phyloP scores from a whole-genome alignment of 163 green algal genomes.

The Scenedesmus sp. region DNA sequence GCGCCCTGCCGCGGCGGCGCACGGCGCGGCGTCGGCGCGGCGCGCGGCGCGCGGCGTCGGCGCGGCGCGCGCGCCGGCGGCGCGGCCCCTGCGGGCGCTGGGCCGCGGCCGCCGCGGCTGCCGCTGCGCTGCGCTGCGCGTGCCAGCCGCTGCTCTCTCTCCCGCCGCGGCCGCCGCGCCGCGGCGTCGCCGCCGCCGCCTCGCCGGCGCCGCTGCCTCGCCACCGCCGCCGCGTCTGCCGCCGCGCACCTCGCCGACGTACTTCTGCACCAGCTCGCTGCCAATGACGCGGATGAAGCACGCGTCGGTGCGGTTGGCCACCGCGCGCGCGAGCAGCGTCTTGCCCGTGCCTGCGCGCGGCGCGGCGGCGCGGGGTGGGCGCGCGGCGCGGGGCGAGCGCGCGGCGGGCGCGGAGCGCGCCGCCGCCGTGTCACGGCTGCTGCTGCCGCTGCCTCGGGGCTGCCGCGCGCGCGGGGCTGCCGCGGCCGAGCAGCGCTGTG shows the following conservation, averaged over 20 bases:
- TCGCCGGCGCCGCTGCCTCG: neutral
- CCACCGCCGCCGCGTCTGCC: neutral
- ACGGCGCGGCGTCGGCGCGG: too few species aligned
- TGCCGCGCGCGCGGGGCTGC: neutral
- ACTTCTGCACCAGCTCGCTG: conserved; percentile 99
- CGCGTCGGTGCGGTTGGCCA: conserved; percentile 99
- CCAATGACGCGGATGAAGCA: conserved; percentile 99
- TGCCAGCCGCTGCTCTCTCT: neutral
- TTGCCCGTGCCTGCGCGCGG: conserved; percentile 92
- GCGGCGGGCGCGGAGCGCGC: too few species aligned
- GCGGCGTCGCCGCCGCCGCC: too few species aligned
- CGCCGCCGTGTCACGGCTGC: too few species aligned
- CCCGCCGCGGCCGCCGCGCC: too few species aligned
- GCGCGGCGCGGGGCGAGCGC: neutral
- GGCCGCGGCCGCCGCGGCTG: too few species aligned
- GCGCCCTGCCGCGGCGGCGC: conserved; percentile 68
- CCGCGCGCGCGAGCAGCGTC: conserved; percentile 96
- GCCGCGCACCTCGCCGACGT: conserved; percentile 88
- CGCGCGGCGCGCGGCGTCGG: too few species aligned
- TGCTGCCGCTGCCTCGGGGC: neutral
- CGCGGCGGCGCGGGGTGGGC: conserved; percentile 58
- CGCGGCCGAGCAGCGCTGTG: too few species aligned
- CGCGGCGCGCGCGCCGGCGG: too few species aligned
- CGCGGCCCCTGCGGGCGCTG: too few species aligned
- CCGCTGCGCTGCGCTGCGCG: neutral